A percentile compares a stretch with the other conserved stretches of the same genome.
Evolutionary conservation across 805 yeast species (phyloP).

Genomic region (Lachancea waltii): DNA sequence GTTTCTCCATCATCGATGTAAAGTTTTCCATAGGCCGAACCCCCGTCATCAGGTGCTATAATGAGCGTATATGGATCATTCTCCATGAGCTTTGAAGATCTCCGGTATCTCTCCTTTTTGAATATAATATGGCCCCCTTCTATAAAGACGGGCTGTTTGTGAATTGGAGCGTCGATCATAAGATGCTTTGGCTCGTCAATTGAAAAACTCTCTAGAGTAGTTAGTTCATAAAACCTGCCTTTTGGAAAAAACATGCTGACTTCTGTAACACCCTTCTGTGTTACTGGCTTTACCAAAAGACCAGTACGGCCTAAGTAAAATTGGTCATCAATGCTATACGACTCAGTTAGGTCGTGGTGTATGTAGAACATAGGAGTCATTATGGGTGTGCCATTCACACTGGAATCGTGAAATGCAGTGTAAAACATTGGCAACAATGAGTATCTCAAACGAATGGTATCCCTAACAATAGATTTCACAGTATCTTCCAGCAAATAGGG

Average conservation of each 20-base stretch:
- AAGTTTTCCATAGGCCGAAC: conserved; percentile 50
- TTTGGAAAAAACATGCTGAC: conserved; percentile 38
- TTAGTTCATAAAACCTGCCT: conserved; percentile 51
- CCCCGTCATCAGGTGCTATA: conserved; percentile 47
- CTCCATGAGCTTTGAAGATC: conserved; percentile 69
- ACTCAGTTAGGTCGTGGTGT: conserved; percentile 34
- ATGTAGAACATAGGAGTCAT: conserved; percentile 62
- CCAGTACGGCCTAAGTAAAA: conserved; percentile 72
- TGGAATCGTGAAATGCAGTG: conserved; percentile 66
- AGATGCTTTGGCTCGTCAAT: conserved; percentile 20
- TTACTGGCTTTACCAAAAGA: conserved; percentile 73
- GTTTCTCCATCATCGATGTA: conserved; percentile 86
- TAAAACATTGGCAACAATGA: conserved; percentile 70
- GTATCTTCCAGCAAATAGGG: conserved; percentile 86
- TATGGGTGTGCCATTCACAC: conserved; percentile 59
- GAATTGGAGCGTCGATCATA: conserved; percentile 40
- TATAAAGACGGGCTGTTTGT: conserved; percentile 61
- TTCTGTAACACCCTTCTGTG: conserved; percentile 41
- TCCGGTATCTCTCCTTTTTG: conserved; percentile 65
- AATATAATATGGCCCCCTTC: conserved; percentile 76
- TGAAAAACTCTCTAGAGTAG: conserved; percentile 27
- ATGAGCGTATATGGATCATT: conserved; percentile 76
- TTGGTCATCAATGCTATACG: conserved; percentile 69
- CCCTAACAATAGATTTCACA: conserved; percentile 55
- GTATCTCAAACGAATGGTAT: conserved; percentile 70